Evolutionary conservation across 441 rosid genomes (phyloP).

Genomic region (Aquilaria agallochum): DNA sequence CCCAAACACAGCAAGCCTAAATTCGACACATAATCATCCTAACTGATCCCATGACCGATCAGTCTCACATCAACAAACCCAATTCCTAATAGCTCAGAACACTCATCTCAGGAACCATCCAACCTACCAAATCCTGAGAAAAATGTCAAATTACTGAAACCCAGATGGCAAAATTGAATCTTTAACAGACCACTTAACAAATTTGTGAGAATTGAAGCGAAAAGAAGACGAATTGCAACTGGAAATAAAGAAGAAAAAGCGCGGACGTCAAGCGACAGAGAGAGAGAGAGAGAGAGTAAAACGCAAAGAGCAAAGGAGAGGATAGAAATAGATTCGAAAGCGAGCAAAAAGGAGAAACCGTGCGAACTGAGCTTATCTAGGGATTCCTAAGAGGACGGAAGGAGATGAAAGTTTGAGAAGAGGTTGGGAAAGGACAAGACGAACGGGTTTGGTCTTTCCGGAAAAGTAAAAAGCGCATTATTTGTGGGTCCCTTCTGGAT

Average conservation of each 20-base stretch:
- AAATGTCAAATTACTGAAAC: neutral
- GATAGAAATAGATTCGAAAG: slow-evolving; percentile 5
- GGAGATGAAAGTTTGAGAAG: neutral
- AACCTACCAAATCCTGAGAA: neutral
- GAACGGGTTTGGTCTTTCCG: slow-evolving; percentile 3
- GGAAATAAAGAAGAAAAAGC: neutral
- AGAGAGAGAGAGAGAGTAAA: neutral
- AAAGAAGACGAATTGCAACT: slow-evolving; percentile 1
- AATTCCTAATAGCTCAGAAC: neutral
- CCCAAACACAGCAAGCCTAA: neutral
- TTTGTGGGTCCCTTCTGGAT: slow-evolving; percentile 22
- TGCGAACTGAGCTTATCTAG: neutral
- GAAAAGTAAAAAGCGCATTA: slow-evolving; percentile 17
- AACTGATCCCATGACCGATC: slow-evolving; percentile 15
- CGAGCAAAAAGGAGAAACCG: neutral
- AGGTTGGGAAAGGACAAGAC: neutral
- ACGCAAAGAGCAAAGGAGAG: neutral
- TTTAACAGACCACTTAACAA: too few species aligned
- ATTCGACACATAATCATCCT: slow-evolving; percentile 15
- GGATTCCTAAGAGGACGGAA: slow-evolving; percentile 12
- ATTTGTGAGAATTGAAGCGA: too few species aligned
- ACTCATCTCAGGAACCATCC: neutral
- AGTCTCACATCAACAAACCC: too few species aligned
- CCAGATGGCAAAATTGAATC: neutral
- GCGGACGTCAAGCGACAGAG: neutral